A percentile compares a stretch with the other conserved stretches of the same genome.
These are phyloP conservation scores for Flaveria trinervia DNA, from an alignment of 129 eudicot genomes.

Conservation along the genomic window DNA sequence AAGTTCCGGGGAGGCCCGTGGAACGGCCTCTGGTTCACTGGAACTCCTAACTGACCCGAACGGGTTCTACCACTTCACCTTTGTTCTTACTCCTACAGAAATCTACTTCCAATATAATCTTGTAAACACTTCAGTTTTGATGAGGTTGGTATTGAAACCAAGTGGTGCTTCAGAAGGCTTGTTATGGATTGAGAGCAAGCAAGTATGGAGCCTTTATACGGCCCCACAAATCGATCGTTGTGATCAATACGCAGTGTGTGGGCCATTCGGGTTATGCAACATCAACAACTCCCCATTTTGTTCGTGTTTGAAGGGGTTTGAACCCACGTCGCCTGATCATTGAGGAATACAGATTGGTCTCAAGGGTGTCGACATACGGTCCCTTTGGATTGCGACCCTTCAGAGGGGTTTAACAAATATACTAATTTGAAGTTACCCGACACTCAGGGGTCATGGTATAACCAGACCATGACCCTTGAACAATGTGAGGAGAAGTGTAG, in stretches of 20 bases:
- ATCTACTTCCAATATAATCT: not conserved
- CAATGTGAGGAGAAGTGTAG: slow-evolving; percentile 46
- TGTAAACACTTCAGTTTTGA: not conserved
- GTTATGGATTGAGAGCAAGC: slow-evolving; percentile 22
- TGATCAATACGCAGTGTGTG: slow-evolving; percentile 46
- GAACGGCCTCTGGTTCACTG: not conserved
- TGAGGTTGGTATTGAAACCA: slow-evolving; percentile 21
- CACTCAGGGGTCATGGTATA: slow-evolving; percentile 26
- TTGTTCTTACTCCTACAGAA: slow-evolving; percentile 4
- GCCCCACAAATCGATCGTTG: slow-evolving; percentile 17
- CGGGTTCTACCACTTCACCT: not conserved
- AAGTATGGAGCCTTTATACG: slow-evolving; percentile 20
- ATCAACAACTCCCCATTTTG: slow-evolving; percentile 31
- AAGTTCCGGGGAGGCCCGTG: not conserved
- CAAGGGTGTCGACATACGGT: slow-evolving; percentile 43
- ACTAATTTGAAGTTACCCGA: slow-evolving; percentile 46
- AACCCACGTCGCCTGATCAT: slow-evolving; percentile 32
- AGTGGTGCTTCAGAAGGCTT: slow-evolving; percentile 8
- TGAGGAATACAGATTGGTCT: slow-evolving; percentile 47
- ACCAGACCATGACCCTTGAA: slow-evolving; percentile 34
- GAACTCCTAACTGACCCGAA: not conserved
- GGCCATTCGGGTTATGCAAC: slow-evolving; percentile 42
- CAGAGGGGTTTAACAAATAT: slow-evolving; percentile 43
- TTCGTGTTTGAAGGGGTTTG: slow-evolving; percentile 44
- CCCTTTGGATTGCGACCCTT: slow-evolving; percentile 33